Evolutionary conservation across 2,329 filamentous ascomycete genomes (phyloP), one percentile per base, ranked within the genome.

Genomic region (Ceratocystis diversiconidia): DNA sequence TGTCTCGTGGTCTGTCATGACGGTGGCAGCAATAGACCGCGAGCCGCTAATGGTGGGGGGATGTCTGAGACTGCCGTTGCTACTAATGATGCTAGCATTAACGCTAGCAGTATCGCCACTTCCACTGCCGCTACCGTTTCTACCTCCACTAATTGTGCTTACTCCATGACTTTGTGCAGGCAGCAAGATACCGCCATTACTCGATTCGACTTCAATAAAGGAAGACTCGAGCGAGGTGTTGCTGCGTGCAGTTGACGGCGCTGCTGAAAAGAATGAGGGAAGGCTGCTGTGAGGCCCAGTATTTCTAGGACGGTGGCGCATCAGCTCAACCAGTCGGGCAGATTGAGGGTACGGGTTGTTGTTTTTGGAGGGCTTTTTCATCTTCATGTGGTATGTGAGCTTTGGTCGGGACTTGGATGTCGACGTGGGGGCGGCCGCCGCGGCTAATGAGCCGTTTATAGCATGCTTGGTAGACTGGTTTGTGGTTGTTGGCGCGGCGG

Each of bases 291-390:
- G 66, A 12, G 61, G 62, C 22, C 66, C 62, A 5, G 50, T 25
- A 46, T 43, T 64, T 8, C 36, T 62, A n/a, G 61, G 62, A 19
- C 55, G 61, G 36, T 64, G 41, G 55, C 66, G 66, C 44, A 66
- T 64, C 4, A 68, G 57, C 44, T 66, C 61, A 15, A 36, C 63
- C 67, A 84, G 72, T 57, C 81, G 82, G 67, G 88, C 89, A 1
- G 90, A 95, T 71, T 92, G 82, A 7, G 89, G 89, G 72, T 96
- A 96, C n/a, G 92, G 92, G 73, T 92, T 92, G 79, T 96, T 95
- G 74, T 87, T 86, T 72, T 85, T 84, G 62, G 79, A 77, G 19
- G 76, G 73, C 55, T 68, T 68, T 36, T 67, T 65, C 25, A 68
- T 65, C 25, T 67, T 67, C 30, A 69, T 66, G 32, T 67, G 65